Base-by-base conservation (phyloP, 768 basidiomycete species). In the Pseudohyphozyma bogoriensis region DNA sequence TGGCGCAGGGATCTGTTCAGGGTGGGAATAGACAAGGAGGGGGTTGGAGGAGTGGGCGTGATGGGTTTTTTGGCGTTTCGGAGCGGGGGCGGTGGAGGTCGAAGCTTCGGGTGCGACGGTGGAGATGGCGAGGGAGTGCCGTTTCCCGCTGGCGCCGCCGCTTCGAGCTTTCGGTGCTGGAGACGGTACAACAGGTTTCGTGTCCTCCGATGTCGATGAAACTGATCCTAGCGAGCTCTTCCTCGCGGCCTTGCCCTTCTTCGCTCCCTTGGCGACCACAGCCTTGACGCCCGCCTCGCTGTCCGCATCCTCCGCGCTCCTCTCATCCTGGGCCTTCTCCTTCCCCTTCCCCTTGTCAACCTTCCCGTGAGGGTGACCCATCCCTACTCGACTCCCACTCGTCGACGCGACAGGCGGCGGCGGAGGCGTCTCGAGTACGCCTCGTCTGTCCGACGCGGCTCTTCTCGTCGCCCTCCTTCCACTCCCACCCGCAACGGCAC, bases 1-100 rank as follows among this genome's bases (percentile, higher is more conserved):
- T 0, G 75, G 73, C 0, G 79, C 77, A 1, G 87, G 85, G 15
- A 77, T 77, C 69, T 95, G 90, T 16, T 70, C 71, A 0, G 85
- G 89, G 71, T 84, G 70, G 33, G 76, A 80, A 16, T 87, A 81
- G 62, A 59, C 58, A 45, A 82, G 75, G 2, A 75, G 70, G 4
- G 81, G 82, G 1, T 51, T 49, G 62, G 31, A 11, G 29, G 20
- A 39, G 39, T 44, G 53, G 15, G 53, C 28, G 53, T 29, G 39
- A n/a, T n/a, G n/a, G n/a, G n/a, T n/a, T n/a, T 44, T 40, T 10
- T 16, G 15, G 29, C 39, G 53, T 16, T 54, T 44, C 16, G 50
- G 16, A 35, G 33, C 12, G 22, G 2, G 50, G 10, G 33, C n/a
- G n/a, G 20, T 51, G 33, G 35, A 51, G 26, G 24, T 16, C 8